Evolutionary conservation across 2,329 filamentous ascomycete species (phyloP), one percentile per base, ranked within the genome.

Genomic region (Xylaria digitata): DNA sequence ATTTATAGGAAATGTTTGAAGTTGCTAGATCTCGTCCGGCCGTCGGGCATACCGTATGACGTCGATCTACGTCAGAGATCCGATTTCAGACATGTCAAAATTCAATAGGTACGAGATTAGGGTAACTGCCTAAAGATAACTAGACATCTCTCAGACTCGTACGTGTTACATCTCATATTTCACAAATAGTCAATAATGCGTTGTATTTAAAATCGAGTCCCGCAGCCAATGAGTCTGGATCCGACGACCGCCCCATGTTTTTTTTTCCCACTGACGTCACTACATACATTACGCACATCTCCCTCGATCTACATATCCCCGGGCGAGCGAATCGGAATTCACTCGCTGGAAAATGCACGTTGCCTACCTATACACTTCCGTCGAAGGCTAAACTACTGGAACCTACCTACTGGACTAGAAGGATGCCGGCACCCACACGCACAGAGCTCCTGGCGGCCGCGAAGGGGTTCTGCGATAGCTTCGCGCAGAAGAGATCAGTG

Each of bases 381-480:
- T 11, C 32, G 9, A 2, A 34, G 7, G 32, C 32, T 34, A 34
- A 8, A 34, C 32, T 34, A 26, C 26, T 26, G 5, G 26, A 26
- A 5, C 26, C 26, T 26, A 26, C 26, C 26, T 26, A 5, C 26
- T 26, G 5, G 26, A 26, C 7, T 40, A 15, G 37, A 40, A 40
- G 17, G 42, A 75, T 74, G 72, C 68, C 72, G 17, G 46, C 68
- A 30, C 71, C 63, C 37, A 71, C 65, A 21, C 74, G 74, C 43
- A 50, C 67, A 8, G 61, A 74, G 8, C 78, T 80, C 60, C 75
- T 79, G 23, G 21, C 48, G n/a, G 72, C 77, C 34, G 75, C 78
- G 2, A 70, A 59, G 13, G 32, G 73, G 26, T 80, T 80, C 70
- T 80, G 78, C 73, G 37, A 68, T 7, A 68, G 73, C 71, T 79